Evolutionary conservation across 139 green algal genomes (phyloP).

Genomic region (Penium margaritaceum): DNA sequence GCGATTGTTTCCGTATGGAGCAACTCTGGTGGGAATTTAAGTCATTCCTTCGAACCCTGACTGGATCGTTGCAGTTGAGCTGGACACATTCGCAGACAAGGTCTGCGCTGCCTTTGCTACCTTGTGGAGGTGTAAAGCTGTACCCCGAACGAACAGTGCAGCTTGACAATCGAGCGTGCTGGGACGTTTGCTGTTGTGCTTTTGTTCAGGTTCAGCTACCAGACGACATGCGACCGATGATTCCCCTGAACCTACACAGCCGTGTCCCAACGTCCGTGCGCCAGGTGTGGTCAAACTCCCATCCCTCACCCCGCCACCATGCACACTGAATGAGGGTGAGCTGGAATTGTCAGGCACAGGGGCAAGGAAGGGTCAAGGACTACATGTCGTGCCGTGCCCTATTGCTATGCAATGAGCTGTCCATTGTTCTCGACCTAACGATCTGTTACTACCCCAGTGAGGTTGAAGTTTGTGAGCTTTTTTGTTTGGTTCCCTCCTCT

Average conservation of each 20-base stretch:
- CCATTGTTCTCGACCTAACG: too few species aligned
- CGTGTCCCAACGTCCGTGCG: background rate
- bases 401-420: background rate
- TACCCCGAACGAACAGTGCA: too few species aligned
- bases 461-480: too few species aligned
- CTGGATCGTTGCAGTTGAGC: background rate
- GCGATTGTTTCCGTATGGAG: too few species aligned
- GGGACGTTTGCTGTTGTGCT: background rate
- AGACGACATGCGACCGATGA: background rate
- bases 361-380: too few species aligned
- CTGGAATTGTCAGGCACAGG: too few species aligned
- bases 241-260: slow-evolving; percentile 3
- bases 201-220: background rate
- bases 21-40: too few species aligned
- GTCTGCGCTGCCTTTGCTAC: background rate
- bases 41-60: too few species aligned
- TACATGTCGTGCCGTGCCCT: background rate
- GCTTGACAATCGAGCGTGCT: too few species aligned
- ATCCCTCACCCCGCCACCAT: background rate
- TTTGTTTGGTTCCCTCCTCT: background rate
- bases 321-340: background rate
- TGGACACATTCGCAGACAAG: background rate
- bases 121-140: background rate
- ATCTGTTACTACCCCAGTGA: too few species aligned
- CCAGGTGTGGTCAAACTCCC: background rate